Percentiles rank a stretch among this genome's conserved stretches.
Evolutionary conservation across 106 monocot genomes (phyloP).

Genomic region (Dioscorea zingiberensis): DNA sequence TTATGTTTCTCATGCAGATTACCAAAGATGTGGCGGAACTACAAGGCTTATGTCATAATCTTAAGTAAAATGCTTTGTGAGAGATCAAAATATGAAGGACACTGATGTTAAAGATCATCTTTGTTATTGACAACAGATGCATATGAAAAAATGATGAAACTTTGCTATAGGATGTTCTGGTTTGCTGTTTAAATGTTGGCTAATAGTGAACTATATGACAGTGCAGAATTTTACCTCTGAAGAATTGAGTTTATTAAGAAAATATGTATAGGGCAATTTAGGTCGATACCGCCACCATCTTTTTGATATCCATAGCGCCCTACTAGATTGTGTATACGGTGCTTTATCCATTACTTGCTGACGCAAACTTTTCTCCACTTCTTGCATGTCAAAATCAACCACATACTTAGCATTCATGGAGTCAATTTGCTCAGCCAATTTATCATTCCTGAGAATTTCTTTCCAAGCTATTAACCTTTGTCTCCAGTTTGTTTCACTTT

Average conservation of each 20-base stretch:
- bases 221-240: constrained; percentile 53
- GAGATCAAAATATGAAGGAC: no score
- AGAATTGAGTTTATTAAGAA: constrained; percentile 75
- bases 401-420: constrained; percentile 63
- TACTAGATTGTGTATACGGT: constrained; percentile 33
- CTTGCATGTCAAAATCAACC: constrained; percentile 89
- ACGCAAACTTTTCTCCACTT: constrained; percentile 76
- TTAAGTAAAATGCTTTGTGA: no score
- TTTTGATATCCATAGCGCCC: constrained; percentile 87
- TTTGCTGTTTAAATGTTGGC: no score
- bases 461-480: constrained; percentile 62
- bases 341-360: constrained; percentile 59
- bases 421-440: constrained; percentile 54
- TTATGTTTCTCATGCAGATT: no score
- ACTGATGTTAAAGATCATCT: no score
- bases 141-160: no score
- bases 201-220: no score
- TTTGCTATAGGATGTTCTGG: no score
- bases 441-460: constrained; percentile 57
- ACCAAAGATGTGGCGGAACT: no score
- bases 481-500: constrained; percentile 47
- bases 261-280: constrained; percentile 82
- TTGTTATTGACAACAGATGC: no score
- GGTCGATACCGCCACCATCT: constrained; percentile 95
- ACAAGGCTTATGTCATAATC: no score